Evolutionary conservation across 192 early-diverging fungal genomes (phyloP).

Genomic region (Kappamyces sp.): DNA sequence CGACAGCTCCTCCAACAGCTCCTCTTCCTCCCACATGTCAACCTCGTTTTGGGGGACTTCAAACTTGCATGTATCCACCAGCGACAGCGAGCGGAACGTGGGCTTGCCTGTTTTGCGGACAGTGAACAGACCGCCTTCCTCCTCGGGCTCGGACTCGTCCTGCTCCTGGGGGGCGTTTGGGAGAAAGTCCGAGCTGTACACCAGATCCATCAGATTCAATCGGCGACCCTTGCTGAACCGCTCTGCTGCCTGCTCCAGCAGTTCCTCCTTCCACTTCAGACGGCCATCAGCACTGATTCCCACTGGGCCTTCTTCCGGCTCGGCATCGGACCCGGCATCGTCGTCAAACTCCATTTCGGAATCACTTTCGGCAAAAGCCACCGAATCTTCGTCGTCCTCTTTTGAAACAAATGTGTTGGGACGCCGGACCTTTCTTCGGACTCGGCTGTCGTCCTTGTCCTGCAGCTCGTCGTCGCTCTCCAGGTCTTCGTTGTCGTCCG

Average conservation of each 20-base stretch:
- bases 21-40: slow-evolving; percentile 63
- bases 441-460: slow-evolving; percentile 23
- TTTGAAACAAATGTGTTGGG: slow-evolving; percentile 27
- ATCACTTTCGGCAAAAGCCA: slow-evolving; percentile 56
- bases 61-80: slow-evolving; percentile 68
- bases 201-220: slow-evolving; percentile 80
- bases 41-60: slow-evolving; percentile 51
- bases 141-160: slow-evolving; percentile 30
- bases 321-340: slow-evolving; percentile 28
- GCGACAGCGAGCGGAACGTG: slow-evolving; percentile 26
- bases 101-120: slow-evolving; percentile 34
- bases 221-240: slow-evolving; percentile 50
- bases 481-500: slow-evolving; percentile 43
- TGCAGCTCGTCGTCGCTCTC: slow-evolving; percentile 31
- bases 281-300: slow-evolving; percentile 38
- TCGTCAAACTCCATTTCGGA: slow-evolving; percentile 65
- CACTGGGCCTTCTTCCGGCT: slow-evolving; percentile 27
- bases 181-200: slow-evolving; percentile 66
- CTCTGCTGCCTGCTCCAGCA: slow-evolving; percentile 56
- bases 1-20: slow-evolving; percentile 62
- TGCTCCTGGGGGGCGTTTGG: slow-evolving; percentile 23
- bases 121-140: slow-evolving; percentile 57
- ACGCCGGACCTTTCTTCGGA: slow-evolving; percentile 12
- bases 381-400: slow-evolving; percentile 39
- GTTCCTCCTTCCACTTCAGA: slow-evolving; percentile 63